Percentiles rank a stretch among this genome's conserved stretches.
phyloP scores from a whole-genome alignment of 352 stramenopile genomes.

The Aphanomyces euteiches region DNA sequence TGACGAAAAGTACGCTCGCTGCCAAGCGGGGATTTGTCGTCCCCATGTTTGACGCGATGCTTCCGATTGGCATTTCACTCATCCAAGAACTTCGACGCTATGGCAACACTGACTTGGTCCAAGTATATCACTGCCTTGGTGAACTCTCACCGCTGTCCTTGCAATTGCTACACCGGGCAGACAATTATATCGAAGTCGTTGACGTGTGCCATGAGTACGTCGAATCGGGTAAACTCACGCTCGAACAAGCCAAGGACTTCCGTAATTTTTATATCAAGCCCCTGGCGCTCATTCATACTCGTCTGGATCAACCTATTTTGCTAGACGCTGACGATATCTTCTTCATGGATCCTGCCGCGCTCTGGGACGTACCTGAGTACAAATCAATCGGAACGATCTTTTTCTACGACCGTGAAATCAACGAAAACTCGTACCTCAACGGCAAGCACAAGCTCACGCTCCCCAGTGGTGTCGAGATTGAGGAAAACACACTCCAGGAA shows the following conservation, averaged over 20 bases:
- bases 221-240: constrained; percentile 5
- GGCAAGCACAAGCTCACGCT: constrained; percentile 32
- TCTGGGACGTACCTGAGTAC: constrained; percentile 37
- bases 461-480: constrained; percentile 29
- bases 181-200: constrained; percentile 53
- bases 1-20: background rate
- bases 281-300: constrained; percentile 41
- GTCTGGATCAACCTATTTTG: constrained; percentile 30
- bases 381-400: constrained; percentile 49
- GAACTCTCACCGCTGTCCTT: constrained; percentile 42
- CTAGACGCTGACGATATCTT: constrained; percentile 32
- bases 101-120: constrained; percentile 42
- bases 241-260: constrained; percentile 39
- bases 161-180: constrained; percentile 42
- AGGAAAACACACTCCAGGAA: constrained; percentile 36
- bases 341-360: constrained; percentile 18
- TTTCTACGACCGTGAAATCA: constrained; percentile 58
- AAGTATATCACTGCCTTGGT: constrained; percentile 47
- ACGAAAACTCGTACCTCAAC: constrained; percentile 39
- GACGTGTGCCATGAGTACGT: constrained; percentile 53
- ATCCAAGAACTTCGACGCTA: constrained; percentile 52
- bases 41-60: constrained; percentile 36
- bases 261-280: constrained; percentile 62
- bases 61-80: constrained; percentile 51
- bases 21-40: constrained; percentile 11